These are phyloP conservation scores for Euphorbia celastroides DNA, from an alignment of 441 rosid species.

Conservation along the genomic window DNA sequence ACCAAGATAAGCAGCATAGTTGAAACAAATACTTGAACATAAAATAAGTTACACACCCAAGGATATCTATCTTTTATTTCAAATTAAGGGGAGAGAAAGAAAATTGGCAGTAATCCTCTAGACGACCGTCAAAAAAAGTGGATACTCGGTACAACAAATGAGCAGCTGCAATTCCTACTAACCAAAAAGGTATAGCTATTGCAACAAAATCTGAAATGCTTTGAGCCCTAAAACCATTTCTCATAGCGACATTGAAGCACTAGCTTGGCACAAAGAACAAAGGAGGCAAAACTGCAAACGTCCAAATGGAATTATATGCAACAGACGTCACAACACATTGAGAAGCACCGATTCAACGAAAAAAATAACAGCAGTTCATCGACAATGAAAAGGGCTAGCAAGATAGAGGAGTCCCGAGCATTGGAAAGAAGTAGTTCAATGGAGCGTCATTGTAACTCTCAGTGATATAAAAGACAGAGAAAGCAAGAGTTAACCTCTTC, in stretches of 20 bases:
- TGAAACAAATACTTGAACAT: neutral
- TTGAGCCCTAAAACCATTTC: neutral
- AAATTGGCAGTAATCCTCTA: neutral
- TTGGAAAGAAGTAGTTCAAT: neutral
- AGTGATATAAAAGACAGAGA: constrained; percentile 11
- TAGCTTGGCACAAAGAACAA: neutral
- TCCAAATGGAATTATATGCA: neutral
- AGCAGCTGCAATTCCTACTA: neutral
- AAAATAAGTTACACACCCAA: neutral
- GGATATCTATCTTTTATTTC: neutral
- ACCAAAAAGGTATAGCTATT: neutral
- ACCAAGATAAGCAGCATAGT: neutral
- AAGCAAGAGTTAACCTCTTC: constrained; percentile 65
- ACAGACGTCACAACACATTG: neutral
- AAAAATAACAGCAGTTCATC: neutral
- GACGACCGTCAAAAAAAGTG: neutral
- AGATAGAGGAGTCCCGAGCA: neutral
- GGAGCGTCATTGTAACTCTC: constrained; percentile 5
- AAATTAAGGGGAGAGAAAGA: neutral
- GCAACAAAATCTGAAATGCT: neutral
- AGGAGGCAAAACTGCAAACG: neutral
- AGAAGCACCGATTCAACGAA: neutral
- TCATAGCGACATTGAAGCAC: neutral
- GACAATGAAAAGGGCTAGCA: no score
- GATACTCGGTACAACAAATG: neutral